Percentiles rank a stretch among this genome's conserved stretches.
These are phyloP conservation scores for Sclerotinia nivalis DNA, from an alignment of 2,329 filamentous ascomycete species.

Conservation along the genomic window DNA sequence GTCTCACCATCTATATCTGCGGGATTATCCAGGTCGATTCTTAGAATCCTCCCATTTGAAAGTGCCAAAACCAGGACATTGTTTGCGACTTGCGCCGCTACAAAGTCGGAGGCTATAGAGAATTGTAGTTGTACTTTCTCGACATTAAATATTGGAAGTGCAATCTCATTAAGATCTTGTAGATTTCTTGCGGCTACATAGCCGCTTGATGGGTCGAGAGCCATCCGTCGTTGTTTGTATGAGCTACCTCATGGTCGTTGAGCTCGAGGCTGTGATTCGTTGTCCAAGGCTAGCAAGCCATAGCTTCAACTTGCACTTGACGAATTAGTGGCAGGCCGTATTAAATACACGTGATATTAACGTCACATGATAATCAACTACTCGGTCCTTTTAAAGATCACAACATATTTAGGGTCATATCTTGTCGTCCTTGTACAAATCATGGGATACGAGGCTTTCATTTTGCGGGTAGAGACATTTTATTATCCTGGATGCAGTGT, in stretches of 20 bases:
- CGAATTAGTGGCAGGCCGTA: background rate
- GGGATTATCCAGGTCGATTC: slow-evolving; percentile 90
- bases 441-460: slow-evolving; percentile 5
- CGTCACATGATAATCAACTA: background rate
- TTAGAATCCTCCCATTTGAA: slow-evolving; percentile 85
- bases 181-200: slow-evolving; percentile 67
- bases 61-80: slow-evolving; percentile 93
- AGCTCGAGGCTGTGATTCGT: slow-evolving; percentile 35
- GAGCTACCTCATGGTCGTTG: slow-evolving; percentile 38
- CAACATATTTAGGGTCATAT: background rate
- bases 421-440: slow-evolving; percentile 1
- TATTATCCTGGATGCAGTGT: slow-evolving; percentile 4
- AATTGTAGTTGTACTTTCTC: slow-evolving; percentile 92
- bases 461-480: background rate
- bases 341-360: background rate
- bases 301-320: slow-evolving; percentile 23
- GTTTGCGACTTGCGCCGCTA: slow-evolving; percentile 94
- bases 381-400: background rate
- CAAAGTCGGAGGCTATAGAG: slow-evolving; percentile 91
- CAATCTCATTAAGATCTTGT: slow-evolving; percentile 57
- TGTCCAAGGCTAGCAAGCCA: slow-evolving; percentile 32
- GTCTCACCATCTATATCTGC: slow-evolving; percentile 84
- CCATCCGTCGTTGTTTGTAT: slow-evolving; percentile 52
- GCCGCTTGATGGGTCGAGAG: slow-evolving; percentile 69
- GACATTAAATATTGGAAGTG: slow-evolving; percentile 90